These are phyloP conservation scores for Kernera saxatilis DNA, from an alignment of 345 rosid species.

Conservation along the genomic window DNA sequence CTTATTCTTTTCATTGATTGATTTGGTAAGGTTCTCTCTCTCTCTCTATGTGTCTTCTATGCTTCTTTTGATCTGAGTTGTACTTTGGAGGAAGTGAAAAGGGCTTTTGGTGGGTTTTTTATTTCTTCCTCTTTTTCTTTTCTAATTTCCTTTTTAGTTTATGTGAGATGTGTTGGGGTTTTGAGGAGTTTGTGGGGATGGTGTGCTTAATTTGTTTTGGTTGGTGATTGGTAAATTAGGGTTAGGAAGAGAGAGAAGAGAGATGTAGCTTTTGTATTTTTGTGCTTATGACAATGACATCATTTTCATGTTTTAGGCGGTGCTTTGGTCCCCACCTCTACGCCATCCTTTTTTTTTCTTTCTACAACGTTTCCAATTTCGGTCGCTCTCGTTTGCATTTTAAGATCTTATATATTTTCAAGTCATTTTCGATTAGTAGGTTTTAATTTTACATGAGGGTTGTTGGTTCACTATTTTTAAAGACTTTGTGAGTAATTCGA, in stretches of 20 bases:
- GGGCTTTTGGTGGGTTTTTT: constrained; percentile 32
- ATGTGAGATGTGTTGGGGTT: constrained; percentile 22
- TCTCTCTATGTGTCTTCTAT: not conserved
- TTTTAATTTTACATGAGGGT: not conserved
- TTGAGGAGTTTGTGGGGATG: constrained; percentile 27
- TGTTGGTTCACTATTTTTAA: too few relatives aligned
- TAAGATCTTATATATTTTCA: not conserved
- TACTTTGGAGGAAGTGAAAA: constrained; percentile 25
- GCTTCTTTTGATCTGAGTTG: constrained; percentile 25
- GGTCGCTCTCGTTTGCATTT: not conserved
- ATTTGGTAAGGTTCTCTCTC: constrained; percentile 11
- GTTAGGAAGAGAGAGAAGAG: constrained; percentile 10
- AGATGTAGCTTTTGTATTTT: constrained; percentile 21
- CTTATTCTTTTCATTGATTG: constrained; percentile 17
- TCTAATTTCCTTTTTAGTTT: not conserved
- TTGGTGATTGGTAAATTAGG: constrained; percentile 25
- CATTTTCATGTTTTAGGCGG: constrained; percentile 58
- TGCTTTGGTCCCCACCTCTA: constrained; percentile 64
- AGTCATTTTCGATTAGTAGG: not conserved
- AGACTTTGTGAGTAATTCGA: too few relatives aligned
- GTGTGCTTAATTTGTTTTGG: constrained; percentile 21
- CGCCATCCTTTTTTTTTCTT: constrained; percentile 6
- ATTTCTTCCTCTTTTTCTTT: constrained; percentile 7
- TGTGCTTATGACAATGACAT: constrained; percentile 32
- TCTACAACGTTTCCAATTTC: not conserved